Percentiles rank a stretch among this genome's conserved stretches.
phyloP scores from a whole-genome alignment of 345 rosid species.

The Clausena lansium region DNA sequence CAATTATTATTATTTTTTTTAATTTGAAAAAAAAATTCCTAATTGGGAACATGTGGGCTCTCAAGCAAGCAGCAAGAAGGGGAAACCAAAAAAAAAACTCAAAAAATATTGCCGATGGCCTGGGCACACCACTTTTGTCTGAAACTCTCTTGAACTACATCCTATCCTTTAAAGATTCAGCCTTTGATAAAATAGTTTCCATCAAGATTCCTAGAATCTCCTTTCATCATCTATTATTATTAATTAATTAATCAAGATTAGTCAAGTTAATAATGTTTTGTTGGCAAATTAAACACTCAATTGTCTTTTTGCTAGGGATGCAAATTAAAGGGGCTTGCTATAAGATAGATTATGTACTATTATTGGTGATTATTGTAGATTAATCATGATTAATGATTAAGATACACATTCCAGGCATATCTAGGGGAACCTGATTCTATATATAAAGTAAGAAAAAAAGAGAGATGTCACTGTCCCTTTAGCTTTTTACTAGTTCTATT shows the following conservation, averaged over 20 bases:
- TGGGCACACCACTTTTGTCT: conserved; percentile 26
- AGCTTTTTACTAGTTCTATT: conserved; percentile 39
- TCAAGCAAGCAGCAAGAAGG: conserved; percentile 34
- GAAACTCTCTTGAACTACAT: conserved; percentile 6
- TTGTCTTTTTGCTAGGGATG: too few relatives aligned
- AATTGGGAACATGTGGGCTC: conserved; percentile 62
- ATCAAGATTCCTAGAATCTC: conserved; percentile 27
- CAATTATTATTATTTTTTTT: not conserved
- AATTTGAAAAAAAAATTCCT: not conserved
- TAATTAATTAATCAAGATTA: not conserved
- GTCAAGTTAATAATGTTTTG: not conserved
- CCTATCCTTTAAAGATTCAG: conserved; percentile 31
- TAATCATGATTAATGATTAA: not conserved
- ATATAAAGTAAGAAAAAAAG: conserved; percentile 36
- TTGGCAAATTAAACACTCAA: too few relatives aligned
- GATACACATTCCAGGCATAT: conserved; percentile 16
- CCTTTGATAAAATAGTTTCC: conserved; percentile 19
- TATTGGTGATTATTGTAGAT: not conserved
- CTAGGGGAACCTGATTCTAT: conserved; percentile 44
- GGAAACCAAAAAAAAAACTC: not conserved
- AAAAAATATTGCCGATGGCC: not conserved
- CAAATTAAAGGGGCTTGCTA: too few relatives aligned
- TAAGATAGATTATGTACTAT: not conserved
- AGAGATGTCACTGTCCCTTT: conserved; percentile 26
- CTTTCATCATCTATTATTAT: not conserved